Evolutionary conservation across 129 eudicot species (phyloP), one percentile per base, ranked within the genome.

Genomic region (Helichrysum umbraculigerum): DNA sequence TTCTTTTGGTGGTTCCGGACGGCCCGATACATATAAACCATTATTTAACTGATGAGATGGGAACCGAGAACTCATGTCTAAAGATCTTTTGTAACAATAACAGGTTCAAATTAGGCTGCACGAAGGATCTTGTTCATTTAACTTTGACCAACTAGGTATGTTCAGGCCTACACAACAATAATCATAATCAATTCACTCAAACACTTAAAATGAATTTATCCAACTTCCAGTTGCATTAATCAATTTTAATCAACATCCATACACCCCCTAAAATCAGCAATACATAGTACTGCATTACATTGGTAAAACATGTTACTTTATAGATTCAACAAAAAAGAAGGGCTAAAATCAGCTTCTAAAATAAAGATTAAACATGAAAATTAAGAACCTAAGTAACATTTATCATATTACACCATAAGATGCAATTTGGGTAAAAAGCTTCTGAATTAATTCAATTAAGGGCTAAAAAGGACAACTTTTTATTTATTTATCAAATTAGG

Each of bases 1-100:
- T 79, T 91, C 97, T 81, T 91, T 91, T 32, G 96, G 92, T 51
- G 91, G 97, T 83, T 91, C 97, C 1, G 97, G 96, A 70, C 92
- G 90, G 54, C 97, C 97, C 0, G 97, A 91, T 41, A 91, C 97
- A 19, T 87, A 91, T 7, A 91, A 86, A 34, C 97, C 97, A 82
- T 81, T 89, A 86, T 89, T 87, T 52, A 91, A 82, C 77, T 91
- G 86, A 72, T 91, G 97, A 66, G 96, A 91, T 32, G 90, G 92
- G 72, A 89, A 87, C 17, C 97, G 89, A 62, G 96, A 91, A 84
- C 96, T 91, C 97, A 91, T 87, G 68, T 28, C 20, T 25, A 75
- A 77, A 32, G 79, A 67, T 74, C 63, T 80, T 68, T 42, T 32
- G 71, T 30, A 28, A 39, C 57, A 71, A 28, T 22, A 79, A 12